Conservation (phyloP, 2,329 filamentous ascomycete genomes). For the Diaporthe sp. region DNA sequence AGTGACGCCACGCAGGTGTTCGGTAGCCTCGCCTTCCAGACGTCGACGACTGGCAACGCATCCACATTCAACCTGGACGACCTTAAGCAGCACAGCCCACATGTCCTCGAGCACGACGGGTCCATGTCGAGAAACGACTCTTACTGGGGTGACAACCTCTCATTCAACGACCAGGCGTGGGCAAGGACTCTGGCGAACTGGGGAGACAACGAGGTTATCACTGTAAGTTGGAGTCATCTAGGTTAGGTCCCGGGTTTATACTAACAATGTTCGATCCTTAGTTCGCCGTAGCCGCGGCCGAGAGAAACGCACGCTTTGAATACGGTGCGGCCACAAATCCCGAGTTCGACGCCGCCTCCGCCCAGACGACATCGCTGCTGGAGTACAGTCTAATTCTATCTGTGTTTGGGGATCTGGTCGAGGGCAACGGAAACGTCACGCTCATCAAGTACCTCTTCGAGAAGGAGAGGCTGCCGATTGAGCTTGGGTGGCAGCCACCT, state of each 20-base stretch:
- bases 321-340: conserved; percentile 24
- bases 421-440: conserved; percentile 10
- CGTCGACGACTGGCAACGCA: conserved; percentile 23
- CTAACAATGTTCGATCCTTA: neutral
- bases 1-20: neutral
- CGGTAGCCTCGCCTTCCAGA: conserved; percentile 9
- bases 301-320: conserved; percentile 4
- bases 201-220: conserved; percentile 20
- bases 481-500: conserved; percentile 41
- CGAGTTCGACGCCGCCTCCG: conserved; percentile 13
- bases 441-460: conserved; percentile 30
- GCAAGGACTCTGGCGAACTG: conserved; percentile 21
- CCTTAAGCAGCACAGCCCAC: conserved; percentile 14
- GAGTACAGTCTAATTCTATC: conserved; percentile 28
- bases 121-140: conserved; percentile 27
- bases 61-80: conserved; percentile 28
- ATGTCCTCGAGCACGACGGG: conserved; percentile 26
- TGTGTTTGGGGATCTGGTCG: conserved; percentile 20
- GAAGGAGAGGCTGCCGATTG: conserved; percentile 21
- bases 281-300: conserved; percentile 21
- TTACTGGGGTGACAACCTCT: conserved; percentile 27
- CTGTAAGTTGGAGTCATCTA: neutral
- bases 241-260: neutral
- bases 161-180: conserved; percentile 21
- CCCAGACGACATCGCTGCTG: neutral